Evolutionary conservation across 202 grass and related monocot species (phyloP), one percentile per base, ranked within the genome.

Genomic region (Musa balbisiana): DNA sequence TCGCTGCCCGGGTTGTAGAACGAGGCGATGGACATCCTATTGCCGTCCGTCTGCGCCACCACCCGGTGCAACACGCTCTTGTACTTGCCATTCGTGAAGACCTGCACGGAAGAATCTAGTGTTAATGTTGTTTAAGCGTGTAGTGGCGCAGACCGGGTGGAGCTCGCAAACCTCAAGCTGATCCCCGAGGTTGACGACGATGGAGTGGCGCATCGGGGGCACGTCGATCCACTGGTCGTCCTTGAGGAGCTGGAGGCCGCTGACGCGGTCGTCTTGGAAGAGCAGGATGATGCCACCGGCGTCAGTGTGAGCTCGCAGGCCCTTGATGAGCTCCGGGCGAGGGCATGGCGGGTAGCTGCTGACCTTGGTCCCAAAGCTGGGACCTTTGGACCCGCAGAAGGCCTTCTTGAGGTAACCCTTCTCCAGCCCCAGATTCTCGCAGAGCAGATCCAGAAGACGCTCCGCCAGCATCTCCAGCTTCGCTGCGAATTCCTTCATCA

Each of bases 271-370:
- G 49, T 97, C 93, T 83, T 97, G 93, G 84, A 97, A 97, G 29
- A 97, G 75, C 62, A 97, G 86, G 76, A 97, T 92, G 64, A 97
- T 80, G 72, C 93, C 93, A 19, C 93, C 90, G 58, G 86, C 88
- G 64, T 94, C 91, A 11, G 88, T 94, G 74, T 94, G 91, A 0
- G 93, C 84, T 19, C 93, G 84, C n/a, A 97, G 87, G 15, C 93
- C 93, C 17, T 77, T 97, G 12, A 93, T 80, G 33, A 93, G 83
- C 77, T 97, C 90, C 0, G 90, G 90, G 0, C 84, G 82, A 10
- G 90, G 90, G 82, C 93, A 97, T 12, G 93, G 93, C 4, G 93
- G 93, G 78, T 93, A 97, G 84, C 74, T 91, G 78, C 87, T 91
- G 3, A 97, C 90, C 88, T 97, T 93, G 75, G 93, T 91, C 68